Evolutionary conservation across 148 eudicot genomes (phyloP).

Genomic region (Camellia japonica): DNA sequence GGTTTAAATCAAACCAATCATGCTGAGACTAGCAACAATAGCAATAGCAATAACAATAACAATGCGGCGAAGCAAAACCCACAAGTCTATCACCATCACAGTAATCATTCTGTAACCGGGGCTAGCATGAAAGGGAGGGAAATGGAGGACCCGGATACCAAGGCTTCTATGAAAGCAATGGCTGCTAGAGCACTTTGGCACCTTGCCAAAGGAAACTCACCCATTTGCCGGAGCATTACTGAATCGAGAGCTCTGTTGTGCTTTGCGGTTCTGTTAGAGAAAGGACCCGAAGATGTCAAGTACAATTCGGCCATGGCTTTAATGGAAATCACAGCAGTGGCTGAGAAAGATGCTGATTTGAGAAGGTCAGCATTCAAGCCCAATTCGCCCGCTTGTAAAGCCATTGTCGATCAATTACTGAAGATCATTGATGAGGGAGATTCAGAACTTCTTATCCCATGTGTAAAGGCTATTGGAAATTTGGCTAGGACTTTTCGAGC

Average conservation of each 20-base stretch:
- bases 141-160: background rate
- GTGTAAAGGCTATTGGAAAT: conserved; percentile 5
- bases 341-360: conserved; percentile 8
- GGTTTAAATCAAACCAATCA: conserved; percentile 10
- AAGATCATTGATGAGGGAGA: conserved; percentile 6
- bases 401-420: conserved; percentile 12
- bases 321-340: conserved; percentile 17
- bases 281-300: conserved; percentile 4
- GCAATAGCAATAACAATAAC: too few species aligned
- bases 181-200: conserved; percentile 18
- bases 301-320: conserved; percentile 17
- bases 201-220: conserved; percentile 11
- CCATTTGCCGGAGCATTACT: conserved; percentile 18
- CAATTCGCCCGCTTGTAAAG: conserved; percentile 16
- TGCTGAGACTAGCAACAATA: background rate
- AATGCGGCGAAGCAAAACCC: background rate
- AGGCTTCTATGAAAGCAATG: conserved; percentile 17
- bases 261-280: conserved; percentile 13
- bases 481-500: conserved; percentile 16
- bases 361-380: conserved; percentile 19
- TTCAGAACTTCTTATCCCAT: conserved; percentile 17
- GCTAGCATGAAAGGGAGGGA: conserved; percentile 14
- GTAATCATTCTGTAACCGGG: background rate
- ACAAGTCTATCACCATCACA: background rate
- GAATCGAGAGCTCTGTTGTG: conserved; percentile 18